These are phyloP conservation scores for Boletus pseudopeckii DNA, from an alignment of 768 basidiomycete genomes.

Conservation along the genomic window DNA sequence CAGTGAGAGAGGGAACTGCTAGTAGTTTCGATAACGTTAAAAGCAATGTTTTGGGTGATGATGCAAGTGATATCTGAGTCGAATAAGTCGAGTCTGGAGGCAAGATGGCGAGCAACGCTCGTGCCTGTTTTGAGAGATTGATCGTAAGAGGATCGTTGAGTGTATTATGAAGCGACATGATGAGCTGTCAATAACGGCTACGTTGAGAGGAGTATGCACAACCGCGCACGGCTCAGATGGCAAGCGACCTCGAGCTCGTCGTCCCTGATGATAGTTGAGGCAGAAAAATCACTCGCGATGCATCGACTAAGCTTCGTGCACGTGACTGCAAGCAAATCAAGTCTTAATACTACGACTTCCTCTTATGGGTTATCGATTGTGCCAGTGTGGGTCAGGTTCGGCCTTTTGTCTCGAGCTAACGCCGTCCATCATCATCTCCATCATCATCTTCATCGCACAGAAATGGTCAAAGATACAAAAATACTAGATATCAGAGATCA, in stretches of 20 bases:
- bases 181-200: neutral
- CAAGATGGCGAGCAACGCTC: slow-evolving; percentile 41
- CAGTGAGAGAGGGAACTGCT: slow-evolving; percentile 58
- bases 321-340: slow-evolving; percentile 18
- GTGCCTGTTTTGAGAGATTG: slow-evolving; percentile 54
- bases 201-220: neutral
- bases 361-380: slow-evolving; percentile 19
- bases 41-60: slow-evolving; percentile 45
- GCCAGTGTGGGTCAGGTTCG: neutral
- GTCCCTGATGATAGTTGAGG: neutral
- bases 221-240: neutral
- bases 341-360: slow-evolving; percentile 9
- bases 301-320: slow-evolving; percentile 1
- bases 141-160: slow-evolving; percentile 57
- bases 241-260: neutral
- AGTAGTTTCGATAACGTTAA: slow-evolving; percentile 58
- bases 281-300: slow-evolving; percentile 3
- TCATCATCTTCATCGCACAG: neutral
- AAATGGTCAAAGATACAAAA: slow-evolving; percentile 19
- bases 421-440: neutral
- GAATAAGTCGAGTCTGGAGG: slow-evolving; percentile 41
- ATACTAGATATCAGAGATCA: slow-evolving; percentile 30
- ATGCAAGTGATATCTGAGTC: slow-evolving; percentile 36
- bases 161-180: slow-evolving; percentile 7
- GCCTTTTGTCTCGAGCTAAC: neutral